Conservation (phyloP, 2,329 filamentous ascomycete genomes). For the Aspergillus fischeri region DNA sequence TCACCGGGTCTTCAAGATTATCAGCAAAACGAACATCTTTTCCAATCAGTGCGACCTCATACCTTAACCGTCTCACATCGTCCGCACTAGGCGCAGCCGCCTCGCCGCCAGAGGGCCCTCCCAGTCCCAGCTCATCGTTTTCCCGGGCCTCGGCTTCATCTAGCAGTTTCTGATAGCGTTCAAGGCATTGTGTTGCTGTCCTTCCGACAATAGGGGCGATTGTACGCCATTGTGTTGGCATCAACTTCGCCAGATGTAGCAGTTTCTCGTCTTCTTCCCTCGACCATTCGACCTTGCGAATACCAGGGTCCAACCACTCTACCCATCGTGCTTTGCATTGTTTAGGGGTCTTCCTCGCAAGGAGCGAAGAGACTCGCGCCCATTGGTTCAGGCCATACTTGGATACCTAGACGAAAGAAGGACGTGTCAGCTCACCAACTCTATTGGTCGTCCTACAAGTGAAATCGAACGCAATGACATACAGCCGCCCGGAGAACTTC, state of each 20-base stretch:
- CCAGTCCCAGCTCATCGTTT: constrained; percentile 72
- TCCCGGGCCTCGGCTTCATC: constrained; percentile 94
- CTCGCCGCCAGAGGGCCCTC: constrained; percentile 76
- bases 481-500: constrained; percentile 93
- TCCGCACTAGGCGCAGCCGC: constrained; percentile 84
- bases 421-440: constrained; percentile 3
- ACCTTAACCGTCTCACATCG: constrained; percentile 77
- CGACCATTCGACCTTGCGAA: constrained; percentile 98
- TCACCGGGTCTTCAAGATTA: constrained; percentile 65
- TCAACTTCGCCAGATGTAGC: constrained; percentile 91
- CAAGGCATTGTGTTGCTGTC: constrained; percentile 93
- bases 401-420: constrained; percentile 51
- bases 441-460: too few relatives aligned
- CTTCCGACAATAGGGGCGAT: constrained; percentile 95
- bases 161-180: constrained; percentile 92
- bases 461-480: constrained; percentile 10
- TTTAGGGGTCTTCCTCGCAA: constrained; percentile 96
- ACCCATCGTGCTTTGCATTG: constrained; percentile 99
- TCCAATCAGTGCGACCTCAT: constrained; percentile 13
- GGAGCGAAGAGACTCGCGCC: constrained; percentile 94
- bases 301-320: constrained; percentile 96
- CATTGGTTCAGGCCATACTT: constrained; percentile 97
- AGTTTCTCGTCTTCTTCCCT: constrained; percentile 98
- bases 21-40: constrained; percentile 9
- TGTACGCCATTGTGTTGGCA: constrained; percentile 98